These are phyloP conservation scores for Dillenia turbinata DNA, from an alignment of 164 flowering plant genomes.

Conservation along the genomic window DNA sequence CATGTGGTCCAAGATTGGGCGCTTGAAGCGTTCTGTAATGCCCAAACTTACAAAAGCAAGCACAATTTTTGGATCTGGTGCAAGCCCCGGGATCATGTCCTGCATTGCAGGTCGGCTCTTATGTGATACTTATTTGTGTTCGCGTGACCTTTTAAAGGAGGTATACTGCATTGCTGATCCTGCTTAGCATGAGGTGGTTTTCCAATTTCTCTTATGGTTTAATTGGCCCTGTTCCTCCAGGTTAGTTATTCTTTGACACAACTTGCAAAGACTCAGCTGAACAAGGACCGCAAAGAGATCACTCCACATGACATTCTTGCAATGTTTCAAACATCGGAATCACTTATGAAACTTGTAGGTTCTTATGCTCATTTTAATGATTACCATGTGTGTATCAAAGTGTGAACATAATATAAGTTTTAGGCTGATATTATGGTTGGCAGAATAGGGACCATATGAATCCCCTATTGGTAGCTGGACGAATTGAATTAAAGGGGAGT, in stretches of 20 bases:
- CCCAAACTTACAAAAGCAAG: constrained; percentile 84
- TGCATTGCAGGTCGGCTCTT: constrained; percentile 96
- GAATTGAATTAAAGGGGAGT: no score
- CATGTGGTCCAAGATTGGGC: constrained; percentile 97
- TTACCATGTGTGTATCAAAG: not conserved
- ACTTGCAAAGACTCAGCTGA: constrained; percentile 85
- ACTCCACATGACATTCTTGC: constrained; percentile 70
- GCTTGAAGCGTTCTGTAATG: constrained; percentile 86
- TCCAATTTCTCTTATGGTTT: not conserved
- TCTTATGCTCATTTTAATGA: constrained; percentile 13
- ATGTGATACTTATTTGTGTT: constrained; percentile 89
- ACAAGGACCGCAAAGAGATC: constrained; percentile 86
- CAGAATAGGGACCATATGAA: no score
- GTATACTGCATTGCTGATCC: constrained; percentile 28
- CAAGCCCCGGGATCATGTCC: constrained; percentile 92
- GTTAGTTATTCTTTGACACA: constrained; percentile 95
- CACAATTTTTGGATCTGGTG: constrained; percentile 81
- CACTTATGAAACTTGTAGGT: constrained; percentile 87
- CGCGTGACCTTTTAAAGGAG: constrained; percentile 95
- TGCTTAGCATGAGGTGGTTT: not conserved
- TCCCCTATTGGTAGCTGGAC: no score
- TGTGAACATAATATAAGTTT: no score
- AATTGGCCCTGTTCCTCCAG: constrained; percentile 36
- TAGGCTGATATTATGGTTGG: no score
- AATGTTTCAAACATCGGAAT: constrained; percentile 67